phyloP scores from a whole-genome alignment of 257 asterid genomes.

The Thymus mandschuricus region DNA sequence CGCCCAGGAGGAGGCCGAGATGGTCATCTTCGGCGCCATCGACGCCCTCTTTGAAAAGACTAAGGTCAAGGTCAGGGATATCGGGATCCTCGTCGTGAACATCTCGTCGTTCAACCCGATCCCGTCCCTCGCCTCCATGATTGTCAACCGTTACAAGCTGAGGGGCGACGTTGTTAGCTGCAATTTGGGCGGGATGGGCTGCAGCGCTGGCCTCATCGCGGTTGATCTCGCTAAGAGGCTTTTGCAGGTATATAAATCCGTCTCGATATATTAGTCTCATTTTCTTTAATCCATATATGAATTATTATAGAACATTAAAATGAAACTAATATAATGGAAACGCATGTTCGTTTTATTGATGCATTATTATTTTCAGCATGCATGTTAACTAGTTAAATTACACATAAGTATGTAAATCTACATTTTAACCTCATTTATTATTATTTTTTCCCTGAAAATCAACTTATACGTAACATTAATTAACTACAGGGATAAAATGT shows the following conservation, averaged over 20 bases:
- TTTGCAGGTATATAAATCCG: conserved; percentile 35
- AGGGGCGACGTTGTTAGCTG: conserved; percentile 54
- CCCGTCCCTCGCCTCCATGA: conserved; percentile 58
- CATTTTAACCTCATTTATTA: no score
- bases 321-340: no score
- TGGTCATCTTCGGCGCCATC: conserved; percentile 50
- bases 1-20: conserved; percentile 49
- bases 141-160: conserved; percentile 56
- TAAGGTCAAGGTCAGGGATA: conserved; percentile 42
- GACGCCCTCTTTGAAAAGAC: conserved; percentile 53
- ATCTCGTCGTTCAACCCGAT: conserved; percentile 52
- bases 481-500: no score
- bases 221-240: conserved; percentile 58
- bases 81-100: conserved; percentile 56
- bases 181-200: conserved; percentile 67
- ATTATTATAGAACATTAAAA: no score
- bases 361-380: no score
- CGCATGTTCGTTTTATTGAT: no score
- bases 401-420: no score
- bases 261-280: no score
- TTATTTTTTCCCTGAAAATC: no score
- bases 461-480: no score
- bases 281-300: no score
- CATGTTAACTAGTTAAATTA: no score
- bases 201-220: conserved; percentile 56